These are phyloP conservation scores for Acanthamoeba lenticulata DNA, from an alignment of 208 protist species.

Conservation along the genomic window DNA sequence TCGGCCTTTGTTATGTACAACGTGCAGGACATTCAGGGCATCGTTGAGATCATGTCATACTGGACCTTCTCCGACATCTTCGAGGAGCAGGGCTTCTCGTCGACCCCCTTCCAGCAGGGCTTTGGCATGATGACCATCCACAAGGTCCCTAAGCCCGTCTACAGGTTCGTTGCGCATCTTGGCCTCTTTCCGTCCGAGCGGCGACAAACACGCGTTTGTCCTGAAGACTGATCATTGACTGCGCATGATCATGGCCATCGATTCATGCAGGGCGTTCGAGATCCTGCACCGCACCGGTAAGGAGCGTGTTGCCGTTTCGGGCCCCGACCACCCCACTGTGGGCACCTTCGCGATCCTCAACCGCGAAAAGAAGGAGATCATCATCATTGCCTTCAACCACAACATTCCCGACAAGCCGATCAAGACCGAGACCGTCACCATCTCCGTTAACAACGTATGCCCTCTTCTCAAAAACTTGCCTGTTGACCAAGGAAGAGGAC, in stretches of 20 bases:
- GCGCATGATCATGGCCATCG: too few species aligned
- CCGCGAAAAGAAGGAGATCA: slow-evolving; percentile 8
- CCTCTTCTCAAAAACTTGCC: too few species aligned
- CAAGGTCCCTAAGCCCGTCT: slow-evolving; percentile 72
- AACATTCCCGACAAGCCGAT: slow-evolving; percentile 67
- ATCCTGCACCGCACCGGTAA: slow-evolving; percentile 74
- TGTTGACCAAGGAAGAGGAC: too few species aligned
- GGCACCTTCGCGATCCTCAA: slow-evolving; percentile 30
- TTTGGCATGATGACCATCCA: slow-evolving; percentile 77
- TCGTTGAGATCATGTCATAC: slow-evolving; percentile 76
- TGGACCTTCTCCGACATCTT: slow-evolving; percentile 63
- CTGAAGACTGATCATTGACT: too few species aligned
- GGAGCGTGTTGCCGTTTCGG: neutral
- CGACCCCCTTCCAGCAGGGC: slow-evolving; percentile 71
- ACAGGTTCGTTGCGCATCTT: neutral
- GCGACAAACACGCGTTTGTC: neutral
- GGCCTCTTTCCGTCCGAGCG: neutral
- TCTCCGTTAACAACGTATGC: neutral
- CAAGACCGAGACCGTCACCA: neutral
- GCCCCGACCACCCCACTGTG: slow-evolving; percentile 66
- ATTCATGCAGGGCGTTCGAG: slow-evolving; percentile 71
- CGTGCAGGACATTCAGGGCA: slow-evolving; percentile 52
- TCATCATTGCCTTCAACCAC: slow-evolving; percentile 67
- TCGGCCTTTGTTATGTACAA: slow-evolving; percentile 72
- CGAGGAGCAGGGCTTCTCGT: slow-evolving; percentile 73